Evolutionary conservation across 768 basidiomycete genomes (phyloP), one percentile per base, ranked within the genome.

Genomic region (Kwoniella mangroviensis): DNA sequence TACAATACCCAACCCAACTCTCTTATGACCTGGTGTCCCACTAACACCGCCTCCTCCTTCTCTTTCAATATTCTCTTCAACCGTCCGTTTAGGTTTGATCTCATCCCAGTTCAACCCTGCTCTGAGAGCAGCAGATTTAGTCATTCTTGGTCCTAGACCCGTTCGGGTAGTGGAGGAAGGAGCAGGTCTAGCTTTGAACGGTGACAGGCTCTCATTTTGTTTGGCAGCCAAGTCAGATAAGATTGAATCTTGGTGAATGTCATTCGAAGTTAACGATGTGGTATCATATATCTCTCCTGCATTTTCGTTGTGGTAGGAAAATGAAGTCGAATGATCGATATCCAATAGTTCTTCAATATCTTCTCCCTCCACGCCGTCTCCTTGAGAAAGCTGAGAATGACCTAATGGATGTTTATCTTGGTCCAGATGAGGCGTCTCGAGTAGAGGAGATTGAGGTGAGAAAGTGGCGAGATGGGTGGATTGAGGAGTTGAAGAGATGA

Each of bases 131-230:
- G 77, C 68, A 24, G 69, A 42, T 52, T 78, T 78, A 13, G 70
- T 78, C 77, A 78, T 78, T 51, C 69, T 72, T 11, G 77, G 77
- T 24, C 77, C 76, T 5, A 70, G 41, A 11, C 58, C 67, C 26
- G 59, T 63, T 15, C 26, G 34, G 10, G 22, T 21, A 49, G 63
- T 75, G n/a, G 21, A 42, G 7, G 40, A 28, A 6, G 76, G 76
- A 4, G 71, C 76, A 10, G 74, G 70, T 51, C 51, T 52, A 43
- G 76, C 76, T 41, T 67, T 73, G 73, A 78, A 78, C 9, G 60
- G 13, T 26, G 42, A 34, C 26, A 11, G 52, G 17, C 21, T 22
- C n/a, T 19, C 21, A 1, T 57, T 55, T 54, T 75, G 74, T 22
- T 69, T 53, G 42, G 67, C 70, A 17, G 77, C 77, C 28, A 78